Evolutionary conservation across 305 asterid species (phyloP), one percentile per base, ranked within the genome.

Genomic region (Solanum hybrid): DNA sequence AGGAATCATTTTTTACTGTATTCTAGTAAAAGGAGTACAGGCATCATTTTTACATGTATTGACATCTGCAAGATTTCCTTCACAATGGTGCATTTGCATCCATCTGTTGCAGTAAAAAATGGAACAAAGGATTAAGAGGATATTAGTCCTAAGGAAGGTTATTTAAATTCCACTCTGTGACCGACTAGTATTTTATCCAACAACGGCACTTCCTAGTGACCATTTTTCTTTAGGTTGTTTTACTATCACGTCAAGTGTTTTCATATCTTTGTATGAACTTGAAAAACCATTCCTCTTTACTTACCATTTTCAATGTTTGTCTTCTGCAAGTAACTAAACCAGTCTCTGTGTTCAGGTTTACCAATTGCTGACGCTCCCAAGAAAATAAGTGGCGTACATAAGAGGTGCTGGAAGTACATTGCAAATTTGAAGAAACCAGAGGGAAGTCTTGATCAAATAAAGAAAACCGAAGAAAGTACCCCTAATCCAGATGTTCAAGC

Each of bases 321-420:
- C 31, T 84, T 57, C 76, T 6, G 76, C 31, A 31, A 84, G 76
- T 84, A 5, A 51, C 29, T 83, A 27, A 45, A 51, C 9, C 22
- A 6, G 0, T 31, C 82, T 37, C 79, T 2, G 1, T 22, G 38
- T 92, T 89, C 93, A 95, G 96, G 97, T 87, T 77, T 89, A 89
- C 92, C 94, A 37, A 87, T 90, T 78, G 97, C 93, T 29, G 95
- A 92, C 2, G 92, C 91, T 13, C 94, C 96, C 85, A 95, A 95
- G 93, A 95, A 95, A 92, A 95, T 95, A 68, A 95, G 96, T 13
- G 97, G 97, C 22, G 97, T 93, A n/a, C 93, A 93, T 89, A 93
- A 93, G 88, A 92, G 94, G 68, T 93, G 94, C 90, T 94, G 95
- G 95, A 93, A 91, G 82, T 94, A 93, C 93, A 86, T 94, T 34